Evolutionary conservation across 176 grass and related monocot genomes (phyloP).

Genomic region (Aegilops speltoides): DNA sequence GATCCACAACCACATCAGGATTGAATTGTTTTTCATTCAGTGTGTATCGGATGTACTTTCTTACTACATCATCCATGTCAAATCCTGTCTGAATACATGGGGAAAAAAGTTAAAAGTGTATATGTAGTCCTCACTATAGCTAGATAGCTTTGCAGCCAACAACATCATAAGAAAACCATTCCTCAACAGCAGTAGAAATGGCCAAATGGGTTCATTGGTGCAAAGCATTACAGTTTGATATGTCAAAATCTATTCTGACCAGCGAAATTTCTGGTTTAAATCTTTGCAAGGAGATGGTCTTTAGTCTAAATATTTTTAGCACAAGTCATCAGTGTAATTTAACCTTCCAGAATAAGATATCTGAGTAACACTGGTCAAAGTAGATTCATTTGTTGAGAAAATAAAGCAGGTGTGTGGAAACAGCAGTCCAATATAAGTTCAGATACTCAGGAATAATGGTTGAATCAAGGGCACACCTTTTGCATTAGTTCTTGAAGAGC

Average conservation of each 20-base stretch:
- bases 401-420: background rate
- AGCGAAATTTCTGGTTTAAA: background rate
- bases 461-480: conserved; percentile 54
- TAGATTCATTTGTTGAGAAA: conserved; percentile 9
- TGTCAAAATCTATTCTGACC: background rate
- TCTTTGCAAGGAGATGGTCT: background rate
- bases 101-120: conserved; percentile 19
- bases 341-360: conserved; percentile 8
- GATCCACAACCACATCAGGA: conserved; percentile 62
- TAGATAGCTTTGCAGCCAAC: background rate
- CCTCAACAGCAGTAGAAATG: background rate
- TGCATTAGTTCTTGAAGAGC: conserved; percentile 61
- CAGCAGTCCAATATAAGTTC: background rate
- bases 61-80: conserved; percentile 84
- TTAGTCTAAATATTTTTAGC: background rate
- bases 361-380: background rate
- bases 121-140: background rate
- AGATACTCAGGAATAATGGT: background rate
- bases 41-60: conserved; percentile 93
- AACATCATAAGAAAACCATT: background rate
- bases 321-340: background rate
- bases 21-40: conserved; percentile 94
- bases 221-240: conserved; percentile 21
- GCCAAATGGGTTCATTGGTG: background rate
- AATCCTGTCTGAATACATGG: conserved; percentile 75